Percentiles rank a stretch among this genome's conserved stretches.
These are phyloP conservation scores for Acer campestre DNA, from an alignment of 345 rosid species.

Conservation along the genomic window DNA sequence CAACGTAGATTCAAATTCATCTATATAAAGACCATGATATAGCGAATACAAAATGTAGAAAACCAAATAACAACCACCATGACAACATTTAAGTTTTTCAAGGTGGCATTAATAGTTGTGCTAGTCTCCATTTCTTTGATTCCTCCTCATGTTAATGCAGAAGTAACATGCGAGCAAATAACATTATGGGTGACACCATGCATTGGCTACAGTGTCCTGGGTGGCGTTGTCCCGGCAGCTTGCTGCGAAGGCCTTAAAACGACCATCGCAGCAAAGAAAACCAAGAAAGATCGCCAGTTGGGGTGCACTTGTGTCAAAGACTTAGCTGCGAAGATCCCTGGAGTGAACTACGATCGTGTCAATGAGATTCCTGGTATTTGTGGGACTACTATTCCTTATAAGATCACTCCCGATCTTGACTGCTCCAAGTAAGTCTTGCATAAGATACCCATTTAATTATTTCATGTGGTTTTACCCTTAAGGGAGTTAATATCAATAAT, in stretches of 20 bases:
- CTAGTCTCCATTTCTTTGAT: conserved; percentile 1
- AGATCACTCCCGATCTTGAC: conserved; percentile 13
- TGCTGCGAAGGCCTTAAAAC: conserved; percentile 37
- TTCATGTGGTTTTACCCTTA: too few species aligned
- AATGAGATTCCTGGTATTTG: conserved; percentile 26
- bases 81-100: not conserved
- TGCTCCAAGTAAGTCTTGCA: conserved; percentile 20
- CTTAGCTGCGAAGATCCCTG: conserved; percentile 26
- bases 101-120: not conserved
- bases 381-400: conserved; percentile 21
- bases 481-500: too few species aligned
- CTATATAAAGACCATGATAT: not conserved
- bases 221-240: conserved; percentile 26
- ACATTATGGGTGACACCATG: conserved; percentile 33
- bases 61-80: not conserved
- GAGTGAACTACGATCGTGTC: conserved; percentile 15
- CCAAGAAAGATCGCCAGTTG: conserved; percentile 27
- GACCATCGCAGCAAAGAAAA: conserved; percentile 22
- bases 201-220: conserved; percentile 30
- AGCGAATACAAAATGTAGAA: not conserved
- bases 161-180: conserved; percentile 31
- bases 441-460: conserved; percentile 16
- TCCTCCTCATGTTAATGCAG: conserved; percentile 21
- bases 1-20: not conserved
- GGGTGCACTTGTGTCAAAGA: conserved; percentile 35